Percentiles rank a stretch among this genome's conserved stretches.
Conservation (phyloP, 2,329 filamentous ascomycete genomes). For the Teratosphaeria nubilosa region DNA sequence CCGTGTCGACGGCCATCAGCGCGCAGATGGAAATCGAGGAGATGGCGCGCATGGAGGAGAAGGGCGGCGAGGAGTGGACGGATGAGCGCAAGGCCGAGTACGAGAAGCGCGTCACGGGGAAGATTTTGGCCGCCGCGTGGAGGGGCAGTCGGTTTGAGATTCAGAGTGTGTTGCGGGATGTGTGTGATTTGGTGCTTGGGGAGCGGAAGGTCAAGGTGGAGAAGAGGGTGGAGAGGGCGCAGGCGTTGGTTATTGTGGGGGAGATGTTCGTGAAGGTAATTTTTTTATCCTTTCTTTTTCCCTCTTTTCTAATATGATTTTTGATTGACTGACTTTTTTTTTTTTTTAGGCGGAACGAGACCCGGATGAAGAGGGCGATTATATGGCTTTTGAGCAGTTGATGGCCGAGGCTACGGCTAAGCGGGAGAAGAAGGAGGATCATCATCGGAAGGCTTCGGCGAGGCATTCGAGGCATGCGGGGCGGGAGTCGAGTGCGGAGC, state of each 20-base stretch:
- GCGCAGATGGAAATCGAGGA: conserved; percentile 98
- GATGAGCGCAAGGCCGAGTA: conserved; percentile 95
- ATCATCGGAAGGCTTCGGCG: conserved; percentile 47
- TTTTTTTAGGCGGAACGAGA: conserved; percentile 64
- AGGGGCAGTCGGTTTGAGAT: conserved; percentile 96
- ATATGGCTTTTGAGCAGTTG: conserved; percentile 96
- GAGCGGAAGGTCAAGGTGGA: conserved; percentile 66
- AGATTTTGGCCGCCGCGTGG: conserved; percentile 96
- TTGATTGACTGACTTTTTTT: background rate
- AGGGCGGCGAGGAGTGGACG: conserved; percentile 93
- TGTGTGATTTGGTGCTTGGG: conserved; percentile 80
- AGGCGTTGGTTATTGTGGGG: conserved; percentile 79
- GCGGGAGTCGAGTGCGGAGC: background rate
- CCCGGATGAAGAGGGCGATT: conserved; percentile 94
- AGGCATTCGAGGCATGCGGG: conserved; percentile 38
- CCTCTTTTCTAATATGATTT: background rate
- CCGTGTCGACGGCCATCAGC: conserved; percentile 89
- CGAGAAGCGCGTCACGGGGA: conserved; percentile 89
- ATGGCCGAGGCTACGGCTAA: conserved; percentile 94
- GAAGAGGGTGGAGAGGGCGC: conserved; percentile 83
- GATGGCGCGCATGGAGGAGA: conserved; percentile 93
- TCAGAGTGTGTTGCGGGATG: conserved; percentile 85
- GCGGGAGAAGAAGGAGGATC: conserved; percentile 73
- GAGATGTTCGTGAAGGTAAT: conserved; percentile 87
- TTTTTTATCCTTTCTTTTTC: conserved; percentile 31